These are phyloP conservation scores for Penicillium atrosanguineum DNA, from an alignment of 495 filamentous ascomycete species.

Conservation along the genomic window DNA sequence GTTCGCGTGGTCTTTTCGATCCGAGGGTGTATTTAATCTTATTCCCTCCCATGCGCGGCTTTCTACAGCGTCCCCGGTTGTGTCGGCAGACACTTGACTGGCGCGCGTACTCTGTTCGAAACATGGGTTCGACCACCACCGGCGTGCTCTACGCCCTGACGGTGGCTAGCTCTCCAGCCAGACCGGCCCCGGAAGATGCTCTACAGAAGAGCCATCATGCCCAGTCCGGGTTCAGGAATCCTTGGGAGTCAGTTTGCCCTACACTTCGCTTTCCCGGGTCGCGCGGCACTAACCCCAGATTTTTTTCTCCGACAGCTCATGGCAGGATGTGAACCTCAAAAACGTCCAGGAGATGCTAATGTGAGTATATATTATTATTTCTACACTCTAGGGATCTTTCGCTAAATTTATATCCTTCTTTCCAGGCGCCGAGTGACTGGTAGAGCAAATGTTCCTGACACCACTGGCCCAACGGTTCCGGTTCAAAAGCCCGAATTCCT, in stretches of 20 bases:
- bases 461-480: conserved; percentile 63
- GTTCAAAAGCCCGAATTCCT: conserved; percentile 72
- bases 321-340: conserved; percentile 20
- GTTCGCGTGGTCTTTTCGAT: neutral
- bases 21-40: conserved; percentile 6
- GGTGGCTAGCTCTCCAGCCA: conserved; percentile 42
- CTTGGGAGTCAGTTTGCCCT: conserved; percentile 45
- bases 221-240: conserved; percentile 59
- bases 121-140: conserved; percentile 42
- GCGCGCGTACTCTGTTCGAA: conserved; percentile 25
- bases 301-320: conserved; percentile 30
- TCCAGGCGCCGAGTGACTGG: conserved; percentile 59
- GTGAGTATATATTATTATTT: conserved; percentile 15
- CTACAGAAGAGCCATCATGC: conserved; percentile 56
- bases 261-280: neutral
- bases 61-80: conserved; percentile 22
- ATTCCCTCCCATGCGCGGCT: conserved; percentile 29
- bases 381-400: neutral
- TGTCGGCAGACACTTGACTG: conserved; percentile 5
- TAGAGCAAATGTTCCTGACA: conserved; percentile 57
- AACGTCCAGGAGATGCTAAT: conserved; percentile 16
- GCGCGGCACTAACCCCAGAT: conserved; percentile 17
- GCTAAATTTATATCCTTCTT: neutral
- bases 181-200: conserved; percentile 53
- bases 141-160: conserved; percentile 55